A percentile compares a stretch with the other conserved stretches of the same genome.
phyloP scores from a whole-genome alignment of 108 stramenopile genomes.

The Skeletonema menzelii region DNA sequence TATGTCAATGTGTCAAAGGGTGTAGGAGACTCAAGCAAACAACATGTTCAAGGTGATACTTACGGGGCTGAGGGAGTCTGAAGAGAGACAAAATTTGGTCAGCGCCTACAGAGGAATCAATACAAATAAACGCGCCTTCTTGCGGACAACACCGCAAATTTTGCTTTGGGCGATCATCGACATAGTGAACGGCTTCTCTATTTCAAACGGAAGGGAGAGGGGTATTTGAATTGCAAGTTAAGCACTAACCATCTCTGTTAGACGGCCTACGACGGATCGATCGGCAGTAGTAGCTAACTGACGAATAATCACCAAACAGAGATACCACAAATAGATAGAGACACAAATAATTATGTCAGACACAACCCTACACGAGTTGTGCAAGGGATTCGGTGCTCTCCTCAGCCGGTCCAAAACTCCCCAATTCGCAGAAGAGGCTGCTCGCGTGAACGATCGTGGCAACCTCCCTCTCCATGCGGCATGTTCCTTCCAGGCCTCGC shows the following conservation, averaged over 20 bases:
- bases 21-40: too few relatives aligned
- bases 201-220: background rate
- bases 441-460: slow-evolving; percentile 84
- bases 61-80: too few relatives aligned
- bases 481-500: slow-evolving; percentile 81
- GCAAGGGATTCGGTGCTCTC: slow-evolving; percentile 89
- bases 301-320: background rate
- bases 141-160: background rate
- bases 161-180: background rate
- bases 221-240: too few relatives aligned
- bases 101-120: background rate
- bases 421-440: slow-evolving; percentile 85
- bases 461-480: slow-evolving; percentile 90
- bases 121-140: background rate
- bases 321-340: background rate
- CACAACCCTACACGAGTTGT: slow-evolving; percentile 84
- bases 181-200: background rate
- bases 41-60: too few relatives aligned
- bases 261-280: background rate
- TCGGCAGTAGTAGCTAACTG: background rate
- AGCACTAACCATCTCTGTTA: background rate
- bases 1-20: background rate
- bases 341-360: slow-evolving; percentile 63
- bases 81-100: too few relatives aligned
- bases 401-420: slow-evolving; percentile 78